phyloP scores from a whole-genome alignment of 2,329 filamentous ascomycete genomes.

The Fusarium transvaalense region DNA sequence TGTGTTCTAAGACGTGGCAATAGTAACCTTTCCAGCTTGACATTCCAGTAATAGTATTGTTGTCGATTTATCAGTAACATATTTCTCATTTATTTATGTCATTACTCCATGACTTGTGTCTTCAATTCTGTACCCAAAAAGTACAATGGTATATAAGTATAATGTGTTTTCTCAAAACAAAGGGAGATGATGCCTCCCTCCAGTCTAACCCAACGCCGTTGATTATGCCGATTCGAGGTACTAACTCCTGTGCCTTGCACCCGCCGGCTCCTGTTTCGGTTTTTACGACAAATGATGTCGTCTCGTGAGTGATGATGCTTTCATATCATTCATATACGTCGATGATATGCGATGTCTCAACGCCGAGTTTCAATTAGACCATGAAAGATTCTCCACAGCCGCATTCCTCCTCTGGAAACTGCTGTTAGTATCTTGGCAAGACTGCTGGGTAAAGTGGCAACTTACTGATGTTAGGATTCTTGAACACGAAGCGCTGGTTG shows the following conservation, averaged over 20 bases:
- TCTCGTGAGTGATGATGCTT: conserved; percentile 21
- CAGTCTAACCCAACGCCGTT: conserved; percentile 48
- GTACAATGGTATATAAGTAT: conserved; percentile 24
- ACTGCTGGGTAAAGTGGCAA: conserved; percentile 44
- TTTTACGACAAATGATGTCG: conserved; percentile 32
- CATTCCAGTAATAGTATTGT: neutral
- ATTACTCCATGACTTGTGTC: conserved; percentile 11
- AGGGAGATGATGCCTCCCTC: conserved; percentile 28
- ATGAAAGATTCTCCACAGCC: conserved; percentile 98
- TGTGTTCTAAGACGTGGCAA: too few species aligned
- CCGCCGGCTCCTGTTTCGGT: conserved; percentile 28
- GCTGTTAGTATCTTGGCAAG: conserved; percentile 48
- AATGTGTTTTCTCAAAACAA: conserved; percentile 26
- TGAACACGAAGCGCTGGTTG: conserved; percentile 91
- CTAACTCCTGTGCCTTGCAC: conserved; percentile 12
- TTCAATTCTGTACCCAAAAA: conserved; percentile 8
- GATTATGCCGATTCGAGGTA: conserved; percentile 38
- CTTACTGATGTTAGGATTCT: conserved; percentile 98
- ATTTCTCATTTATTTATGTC: neutral
- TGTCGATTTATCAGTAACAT: neutral
- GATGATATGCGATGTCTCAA: neutral
- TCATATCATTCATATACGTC: conserved; percentile 7
- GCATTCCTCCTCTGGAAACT: conserved; percentile 85
- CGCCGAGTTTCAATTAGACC: conserved; percentile 62
- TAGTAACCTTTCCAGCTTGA: too few species aligned